A percentile compares a stretch with the other conserved stretches of the same genome.
Evolutionary conservation across 164 flowering plant genomes (phyloP).

Genomic region (Vitis rotundifolia): DNA sequence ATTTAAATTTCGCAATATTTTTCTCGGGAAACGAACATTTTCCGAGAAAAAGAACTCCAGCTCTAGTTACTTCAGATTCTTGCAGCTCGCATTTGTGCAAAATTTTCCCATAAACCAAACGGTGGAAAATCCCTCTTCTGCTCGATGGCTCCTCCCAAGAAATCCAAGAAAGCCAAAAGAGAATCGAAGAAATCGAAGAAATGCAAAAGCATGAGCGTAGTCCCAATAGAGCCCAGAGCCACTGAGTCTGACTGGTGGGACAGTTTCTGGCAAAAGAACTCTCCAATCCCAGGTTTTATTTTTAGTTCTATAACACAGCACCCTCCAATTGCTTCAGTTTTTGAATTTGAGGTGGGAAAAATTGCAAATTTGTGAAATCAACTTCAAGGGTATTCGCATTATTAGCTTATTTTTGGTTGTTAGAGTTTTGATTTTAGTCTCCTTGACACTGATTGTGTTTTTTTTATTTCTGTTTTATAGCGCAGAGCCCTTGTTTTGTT

Average conservation of each 20-base stretch:
- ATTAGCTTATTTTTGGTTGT: background rate
- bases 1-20: no score
- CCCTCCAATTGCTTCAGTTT: background rate
- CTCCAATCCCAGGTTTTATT: conserved; percentile 42
- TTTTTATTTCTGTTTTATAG: background rate
- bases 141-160: conserved; percentile 67
- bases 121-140: background rate
- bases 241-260: conserved; percentile 86
- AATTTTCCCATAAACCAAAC: conserved; percentile 5
- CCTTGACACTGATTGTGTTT: background rate
- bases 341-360: background rate
- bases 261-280: conserved; percentile 70
- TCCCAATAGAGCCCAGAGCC: conserved; percentile 51
- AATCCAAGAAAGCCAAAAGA: conserved; percentile 56
- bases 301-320: background rate
- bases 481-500: background rate
- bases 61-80: no score
- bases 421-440: background rate
- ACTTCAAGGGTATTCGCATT: background rate
- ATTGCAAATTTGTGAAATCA: background rate
- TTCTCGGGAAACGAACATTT: no score
- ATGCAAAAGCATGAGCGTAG: conserved; percentile 18
- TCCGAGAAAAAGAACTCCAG: no score
- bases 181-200: conserved; percentile 29
- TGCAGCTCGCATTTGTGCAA: background rate